A percentile compares a stretch with the other conserved stretches of the same genome.
Conservation (phyloP, 768 basidiomycete species). For the Psilocybe tampanensis region DNA sequence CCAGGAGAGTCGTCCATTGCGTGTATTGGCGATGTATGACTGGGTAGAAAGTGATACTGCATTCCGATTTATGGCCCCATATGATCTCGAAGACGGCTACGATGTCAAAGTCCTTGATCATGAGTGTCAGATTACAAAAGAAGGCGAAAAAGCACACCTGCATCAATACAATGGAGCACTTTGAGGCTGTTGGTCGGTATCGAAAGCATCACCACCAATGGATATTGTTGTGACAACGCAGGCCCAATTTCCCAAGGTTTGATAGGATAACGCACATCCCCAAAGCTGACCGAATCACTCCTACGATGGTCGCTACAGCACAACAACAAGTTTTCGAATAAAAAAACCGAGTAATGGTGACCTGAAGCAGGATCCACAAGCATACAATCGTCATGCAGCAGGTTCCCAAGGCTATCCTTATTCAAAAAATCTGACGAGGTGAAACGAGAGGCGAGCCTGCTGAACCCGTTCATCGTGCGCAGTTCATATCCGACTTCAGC, state of each 20-base stretch:
- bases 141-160: slow-evolving; percentile 20
- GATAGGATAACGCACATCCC: slow-evolving; percentile 31
- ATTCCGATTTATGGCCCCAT: slow-evolving; percentile 29
- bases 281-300: slow-evolving; percentile 9
- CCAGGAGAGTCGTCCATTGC: slow-evolving; percentile 30
- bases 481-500: slow-evolving; percentile 39
- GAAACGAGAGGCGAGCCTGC: slow-evolving; percentile 29
- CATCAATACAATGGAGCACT: slow-evolving; percentile 29
- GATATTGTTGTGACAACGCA: slow-evolving; percentile 28
- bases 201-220: slow-evolving; percentile 31
- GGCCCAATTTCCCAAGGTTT: slow-evolving; percentile 41
- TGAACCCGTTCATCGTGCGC: slow-evolving; percentile 34
- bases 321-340: slow-evolving; percentile 37
- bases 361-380: slow-evolving; percentile 23
- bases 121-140: not conserved
- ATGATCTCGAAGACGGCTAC: slow-evolving; percentile 34
- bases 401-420: slow-evolving; percentile 30
- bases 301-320: slow-evolving; percentile 31
- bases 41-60: slow-evolving; percentile 22
- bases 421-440: slow-evolving; percentile 27
- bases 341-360: slow-evolving; percentile 30
- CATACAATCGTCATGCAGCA: slow-evolving; percentile 38
- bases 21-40: slow-evolving; percentile 26
- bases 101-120: no score
- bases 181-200: slow-evolving; percentile 30